Conservation (phyloP, 331 rosid species). For the Dryas integrifolia region DNA sequence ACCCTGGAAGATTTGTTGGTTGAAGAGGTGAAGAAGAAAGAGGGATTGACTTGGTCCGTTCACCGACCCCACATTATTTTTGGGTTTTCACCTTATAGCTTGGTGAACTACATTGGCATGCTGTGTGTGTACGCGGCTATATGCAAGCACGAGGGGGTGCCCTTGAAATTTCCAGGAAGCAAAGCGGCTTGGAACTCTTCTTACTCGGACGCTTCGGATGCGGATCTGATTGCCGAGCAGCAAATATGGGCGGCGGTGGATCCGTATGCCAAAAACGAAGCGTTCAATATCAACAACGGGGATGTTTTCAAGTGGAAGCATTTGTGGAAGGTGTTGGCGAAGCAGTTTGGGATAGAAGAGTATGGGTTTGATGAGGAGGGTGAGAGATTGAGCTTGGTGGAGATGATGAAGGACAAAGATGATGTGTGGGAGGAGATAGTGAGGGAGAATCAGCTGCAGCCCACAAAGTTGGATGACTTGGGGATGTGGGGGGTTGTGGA, state of each 20-base stretch:
- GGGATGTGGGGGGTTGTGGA: constrained; percentile 18
- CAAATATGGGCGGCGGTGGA: constrained; percentile 15
- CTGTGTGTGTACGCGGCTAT: background rate
- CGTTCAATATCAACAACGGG: background rate
- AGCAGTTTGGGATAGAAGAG: constrained; percentile 9
- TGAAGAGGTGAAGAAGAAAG: constrained; percentile 1
- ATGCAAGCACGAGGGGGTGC: background rate
- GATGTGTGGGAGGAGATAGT: constrained; percentile 7
- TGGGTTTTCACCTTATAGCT: background rate
- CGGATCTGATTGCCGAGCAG: constrained; percentile 10
- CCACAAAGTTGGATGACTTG: constrained; percentile 6
- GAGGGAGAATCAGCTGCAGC: constrained; percentile 11
- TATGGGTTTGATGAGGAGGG: background rate
- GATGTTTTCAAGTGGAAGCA: constrained; percentile 14
- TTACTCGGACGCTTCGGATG: constrained; percentile 1
- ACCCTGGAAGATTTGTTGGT: background rate
- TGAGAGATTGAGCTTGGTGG: constrained; percentile 1
- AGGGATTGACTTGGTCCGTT: constrained; percentile 1
- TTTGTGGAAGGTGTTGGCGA: constrained; percentile 12
- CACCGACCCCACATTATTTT: background rate
- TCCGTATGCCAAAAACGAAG: constrained; percentile 11
- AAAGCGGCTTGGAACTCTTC: background rate
- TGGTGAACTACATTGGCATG: background rate
- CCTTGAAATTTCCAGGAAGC: constrained; percentile 1
- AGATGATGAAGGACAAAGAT: constrained; percentile 9